phyloP scores from a whole-genome alignment of 1,284 basidiomycete species.

The Apiotrichum domesticum region DNA sequence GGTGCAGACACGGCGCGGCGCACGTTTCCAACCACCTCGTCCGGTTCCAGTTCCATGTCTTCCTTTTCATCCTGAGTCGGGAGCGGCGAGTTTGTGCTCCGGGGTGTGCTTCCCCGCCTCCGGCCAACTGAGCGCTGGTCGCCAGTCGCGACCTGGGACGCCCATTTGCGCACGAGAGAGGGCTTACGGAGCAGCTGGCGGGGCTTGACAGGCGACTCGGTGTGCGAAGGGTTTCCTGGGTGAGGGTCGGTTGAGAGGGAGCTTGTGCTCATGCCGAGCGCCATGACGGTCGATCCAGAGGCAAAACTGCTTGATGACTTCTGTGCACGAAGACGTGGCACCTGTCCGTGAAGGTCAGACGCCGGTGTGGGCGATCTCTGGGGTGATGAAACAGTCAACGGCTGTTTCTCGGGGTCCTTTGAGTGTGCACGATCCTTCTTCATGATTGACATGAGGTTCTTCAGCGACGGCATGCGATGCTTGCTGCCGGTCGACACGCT shows the following conservation, averaged over 20 bases:
- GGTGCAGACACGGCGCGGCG: neutral
- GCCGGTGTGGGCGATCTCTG: neutral
- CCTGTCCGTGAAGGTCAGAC: neutral
- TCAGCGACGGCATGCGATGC: conserved; percentile 3
- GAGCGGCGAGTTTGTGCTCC: neutral
- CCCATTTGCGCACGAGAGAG: conserved; percentile 19
- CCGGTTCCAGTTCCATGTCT: neutral
- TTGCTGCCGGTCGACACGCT: no score
- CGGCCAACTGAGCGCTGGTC: neutral
- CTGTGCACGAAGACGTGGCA: conserved; percentile 6
- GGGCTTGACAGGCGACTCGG: neutral
- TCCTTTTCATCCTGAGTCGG: neutral
- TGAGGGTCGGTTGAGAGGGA: neutral
- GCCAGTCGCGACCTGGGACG: conserved; percentile 2
- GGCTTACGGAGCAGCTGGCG: conserved; percentile 11
- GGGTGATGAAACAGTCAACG: neutral
- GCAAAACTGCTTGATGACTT: conserved; percentile 8
- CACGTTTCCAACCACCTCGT: no score
- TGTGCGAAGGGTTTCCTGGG: neutral
- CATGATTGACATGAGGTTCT: conserved; percentile 10
- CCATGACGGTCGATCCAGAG: conserved; percentile 6
- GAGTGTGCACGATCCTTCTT: neutral
- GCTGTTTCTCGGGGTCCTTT: neutral
- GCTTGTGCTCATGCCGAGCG: neutral
- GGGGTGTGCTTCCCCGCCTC: neutral